A percentile compares a stretch with the other conserved stretches of the same genome.
Evolutionary conservation across 345 rosid species (phyloP).

Genomic region (Cardiospermum halicacabum): DNA sequence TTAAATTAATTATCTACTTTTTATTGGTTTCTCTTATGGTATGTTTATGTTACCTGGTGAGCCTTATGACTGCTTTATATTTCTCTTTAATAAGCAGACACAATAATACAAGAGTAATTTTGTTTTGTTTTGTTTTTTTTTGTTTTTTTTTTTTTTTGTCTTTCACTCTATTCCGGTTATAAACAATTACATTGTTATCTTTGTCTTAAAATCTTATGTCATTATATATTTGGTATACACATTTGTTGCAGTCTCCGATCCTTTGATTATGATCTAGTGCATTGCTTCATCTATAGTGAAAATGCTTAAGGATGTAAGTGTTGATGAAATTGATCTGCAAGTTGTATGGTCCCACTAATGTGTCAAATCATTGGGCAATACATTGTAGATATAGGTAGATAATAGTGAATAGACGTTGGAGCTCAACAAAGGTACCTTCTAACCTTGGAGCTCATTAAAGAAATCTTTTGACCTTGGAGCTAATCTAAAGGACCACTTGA

Average conservation of each 20-base stretch:
- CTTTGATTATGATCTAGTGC: neutral
- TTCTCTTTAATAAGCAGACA: neutral
- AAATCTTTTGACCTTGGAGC: too few species aligned
- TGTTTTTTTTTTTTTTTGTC: neutral
- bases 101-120: neutral
- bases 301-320: neutral
- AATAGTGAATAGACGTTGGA: too few species aligned
- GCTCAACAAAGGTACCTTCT: too few species aligned
- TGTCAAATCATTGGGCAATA: too few species aligned
- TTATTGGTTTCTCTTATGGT: neutral
- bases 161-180: neutral
- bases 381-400: too few species aligned
- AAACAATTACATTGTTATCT: neutral
- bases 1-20: neutral
- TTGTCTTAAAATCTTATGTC: constrained; percentile 7
- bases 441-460: too few species aligned
- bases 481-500: too few species aligned
- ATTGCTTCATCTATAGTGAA: neutral
- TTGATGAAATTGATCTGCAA: neutral
- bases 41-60: neutral
- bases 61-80: neutral
- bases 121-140: too few species aligned
- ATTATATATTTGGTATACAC: neutral
- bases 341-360: too few species aligned
- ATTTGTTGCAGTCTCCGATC: neutral